Base-by-base conservation (phyloP, 1,284 basidiomycete genomes). In the Puccinia horiana region DNA sequence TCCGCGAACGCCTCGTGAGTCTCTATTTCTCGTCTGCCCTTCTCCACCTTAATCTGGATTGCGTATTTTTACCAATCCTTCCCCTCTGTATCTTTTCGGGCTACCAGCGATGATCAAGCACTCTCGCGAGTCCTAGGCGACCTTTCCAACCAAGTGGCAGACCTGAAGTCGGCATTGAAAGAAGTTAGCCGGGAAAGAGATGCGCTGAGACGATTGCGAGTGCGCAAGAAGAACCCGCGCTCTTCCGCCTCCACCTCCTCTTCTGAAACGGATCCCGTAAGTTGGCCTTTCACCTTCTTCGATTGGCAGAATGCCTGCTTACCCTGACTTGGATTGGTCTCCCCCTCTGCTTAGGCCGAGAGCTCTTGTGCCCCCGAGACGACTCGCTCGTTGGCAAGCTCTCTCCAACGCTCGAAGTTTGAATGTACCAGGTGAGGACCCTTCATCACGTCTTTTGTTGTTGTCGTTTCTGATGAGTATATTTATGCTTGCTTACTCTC, bases 111-210 rank as follows among this genome's bases (percentile, higher is more conserved):
- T 12, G 56, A 81, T 42, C 54, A 67, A 49, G 79, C 79, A 2
- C 42, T 81, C 14, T 81, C 70, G 42, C 72, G 79, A 65, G 70
- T 72, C 42, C 44, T 81, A 35, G 52, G 52, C 5, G 79, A 81
- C 23, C 58, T 81, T 47, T 74, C 70, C 9, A 74, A 81, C 23
- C 79, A 81, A 37, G 72, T 81, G 18, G 37, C 61, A 11, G 44
- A 81, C n/a, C 54, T 81, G 9, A 81, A 75, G 49, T 54, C 49
- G 9, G 70, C 70, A 3, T 52, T 81, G 79, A 81, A 81, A 75
- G 79, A 75, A 42, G 79, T 65, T 1, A 52, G 56, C 47, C 20
- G 47, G 56, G 79, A 81, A n/a, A 47, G 70, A 49, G 79, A 81
- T 37, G 69, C 56, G 35, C 65, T 81, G 32, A 74, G 47, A 67